Conservation (phyloP, 257 asterid genomes). For the Fraxinus excelsior region DNA sequence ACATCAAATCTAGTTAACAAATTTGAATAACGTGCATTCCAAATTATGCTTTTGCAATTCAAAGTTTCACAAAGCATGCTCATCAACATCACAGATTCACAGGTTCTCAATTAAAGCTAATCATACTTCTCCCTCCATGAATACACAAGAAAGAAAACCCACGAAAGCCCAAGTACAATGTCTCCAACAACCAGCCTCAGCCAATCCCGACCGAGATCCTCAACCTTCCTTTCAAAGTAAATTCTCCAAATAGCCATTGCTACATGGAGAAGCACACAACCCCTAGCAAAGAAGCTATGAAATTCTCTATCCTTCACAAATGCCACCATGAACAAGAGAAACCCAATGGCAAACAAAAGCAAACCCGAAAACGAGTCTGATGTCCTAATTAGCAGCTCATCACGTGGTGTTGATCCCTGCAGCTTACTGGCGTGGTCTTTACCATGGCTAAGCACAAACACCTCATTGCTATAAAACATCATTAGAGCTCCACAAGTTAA, state of each 20-base stretch:
- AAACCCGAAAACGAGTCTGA: conserved; percentile 92
- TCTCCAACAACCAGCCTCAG: conserved; percentile 79
- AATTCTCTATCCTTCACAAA: conserved; percentile 86
- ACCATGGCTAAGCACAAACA: conserved; percentile 81
- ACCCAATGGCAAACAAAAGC: conserved; percentile 73
- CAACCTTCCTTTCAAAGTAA: conserved; percentile 80
- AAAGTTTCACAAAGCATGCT: neutral
- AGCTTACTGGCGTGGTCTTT: conserved; percentile 77
- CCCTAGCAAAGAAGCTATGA: conserved; percentile 72
- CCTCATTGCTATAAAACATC: conserved; percentile 77
- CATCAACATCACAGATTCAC: conserved; percentile 1
- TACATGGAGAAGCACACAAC: conserved; percentile 78
- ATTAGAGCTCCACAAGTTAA: conserved; percentile 75
- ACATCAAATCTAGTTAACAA: conserved; percentile 2
- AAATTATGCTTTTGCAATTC: conserved; percentile 4
- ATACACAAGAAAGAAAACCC: conserved; percentile 80
- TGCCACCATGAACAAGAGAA: conserved; percentile 89
- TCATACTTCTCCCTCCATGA: conserved; percentile 98
- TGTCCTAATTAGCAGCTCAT: conserved; percentile 77
- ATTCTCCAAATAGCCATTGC: conserved; percentile 88
- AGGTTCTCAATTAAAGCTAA: conserved; percentile 24
- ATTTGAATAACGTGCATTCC: neutral
- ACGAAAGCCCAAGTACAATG: conserved; percentile 64
- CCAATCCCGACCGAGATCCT: conserved; percentile 88
- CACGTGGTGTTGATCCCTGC: conserved; percentile 80